A percentile compares a stretch with the other conserved stretches of the same genome.
phyloP scores from a whole-genome alignment of 495 filamentous ascomycete genomes.

The Annulohypoxylon maeteangense region DNA sequence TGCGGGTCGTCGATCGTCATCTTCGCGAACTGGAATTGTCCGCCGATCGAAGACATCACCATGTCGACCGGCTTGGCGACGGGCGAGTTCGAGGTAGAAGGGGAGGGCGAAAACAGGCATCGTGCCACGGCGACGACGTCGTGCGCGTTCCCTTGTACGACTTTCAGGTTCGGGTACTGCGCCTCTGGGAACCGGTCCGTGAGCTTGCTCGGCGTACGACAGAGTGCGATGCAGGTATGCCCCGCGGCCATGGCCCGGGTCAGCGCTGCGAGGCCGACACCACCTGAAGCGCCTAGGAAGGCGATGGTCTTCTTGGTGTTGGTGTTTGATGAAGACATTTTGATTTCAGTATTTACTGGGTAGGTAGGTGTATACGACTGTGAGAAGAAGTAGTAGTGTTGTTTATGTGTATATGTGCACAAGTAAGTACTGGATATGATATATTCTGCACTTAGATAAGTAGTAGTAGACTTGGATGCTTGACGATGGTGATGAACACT shows the following conservation, averaged over 20 bases:
- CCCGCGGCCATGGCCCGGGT: constrained; percentile 61
- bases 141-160: constrained; percentile 64
- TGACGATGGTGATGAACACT: neutral
- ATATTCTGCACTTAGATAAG: neutral
- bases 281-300: constrained; percentile 69
- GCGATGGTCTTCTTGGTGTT: constrained; percentile 53
- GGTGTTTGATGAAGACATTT: constrained; percentile 7
- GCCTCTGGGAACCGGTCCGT: constrained; percentile 52
- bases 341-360: neutral
- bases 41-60: constrained; percentile 63
- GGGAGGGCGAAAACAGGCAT: constrained; percentile 43
- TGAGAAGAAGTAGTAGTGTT: neutral
- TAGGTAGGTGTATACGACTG: neutral
- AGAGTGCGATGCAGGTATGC: constrained; percentile 64
- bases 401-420: neutral
- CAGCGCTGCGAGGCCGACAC: constrained; percentile 59
- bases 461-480: neutral
- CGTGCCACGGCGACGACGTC: constrained; percentile 54
- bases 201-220: constrained; percentile 72
- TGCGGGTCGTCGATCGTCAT: constrained; percentile 64
- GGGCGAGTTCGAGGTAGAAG: neutral
- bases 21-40: constrained; percentile 39
- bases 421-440: neutral
- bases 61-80: constrained; percentile 44
- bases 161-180: constrained; percentile 54